Conservation (phyloP, 805 yeast species). For the Saccharomycopsis capsularis region DNA sequence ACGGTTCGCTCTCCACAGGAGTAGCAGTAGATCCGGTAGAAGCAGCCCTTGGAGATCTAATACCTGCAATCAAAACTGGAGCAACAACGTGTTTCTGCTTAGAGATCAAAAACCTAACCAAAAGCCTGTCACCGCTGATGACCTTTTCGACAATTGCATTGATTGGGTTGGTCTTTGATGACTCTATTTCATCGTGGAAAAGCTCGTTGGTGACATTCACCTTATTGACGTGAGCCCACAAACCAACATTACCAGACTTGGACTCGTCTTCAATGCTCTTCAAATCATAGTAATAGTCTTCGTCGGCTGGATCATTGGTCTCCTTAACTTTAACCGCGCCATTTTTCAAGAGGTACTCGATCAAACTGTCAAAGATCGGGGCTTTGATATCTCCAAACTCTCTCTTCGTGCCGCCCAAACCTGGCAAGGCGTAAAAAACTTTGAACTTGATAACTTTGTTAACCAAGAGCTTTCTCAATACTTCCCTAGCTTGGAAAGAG, state of each 20-base stretch:
- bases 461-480: constrained; percentile 50
- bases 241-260: constrained; percentile 40
- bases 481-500: constrained; percentile 56
- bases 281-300: constrained; percentile 33
- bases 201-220: constrained; percentile 15
- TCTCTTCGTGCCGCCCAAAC: constrained; percentile 35
- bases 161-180: constrained; percentile 21
- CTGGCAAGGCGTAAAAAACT: constrained; percentile 46
- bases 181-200: constrained; percentile 13
- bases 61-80: constrained; percentile 65
- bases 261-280: constrained; percentile 45
- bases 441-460: constrained; percentile 58
- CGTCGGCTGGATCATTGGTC: constrained; percentile 41
- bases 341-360: constrained; percentile 45
- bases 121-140: constrained; percentile 70
- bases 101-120: constrained; percentile 47
- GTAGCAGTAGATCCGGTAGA: constrained; percentile 47
- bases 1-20: constrained; percentile 41
- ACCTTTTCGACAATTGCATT: constrained; percentile 66
- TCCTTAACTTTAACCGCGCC: constrained; percentile 62
- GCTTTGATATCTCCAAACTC: constrained; percentile 69
- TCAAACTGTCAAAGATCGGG: constrained; percentile 55
- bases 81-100: constrained; percentile 47
- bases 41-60: constrained; percentile 51
- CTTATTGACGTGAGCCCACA: constrained; percentile 38